A percentile compares a stretch with the other conserved stretches of the same genome.
These are phyloP conservation scores for Chenopodium berlandieri DNA, from an alignment of 148 eudicot species.

Conservation along the genomic window DNA sequence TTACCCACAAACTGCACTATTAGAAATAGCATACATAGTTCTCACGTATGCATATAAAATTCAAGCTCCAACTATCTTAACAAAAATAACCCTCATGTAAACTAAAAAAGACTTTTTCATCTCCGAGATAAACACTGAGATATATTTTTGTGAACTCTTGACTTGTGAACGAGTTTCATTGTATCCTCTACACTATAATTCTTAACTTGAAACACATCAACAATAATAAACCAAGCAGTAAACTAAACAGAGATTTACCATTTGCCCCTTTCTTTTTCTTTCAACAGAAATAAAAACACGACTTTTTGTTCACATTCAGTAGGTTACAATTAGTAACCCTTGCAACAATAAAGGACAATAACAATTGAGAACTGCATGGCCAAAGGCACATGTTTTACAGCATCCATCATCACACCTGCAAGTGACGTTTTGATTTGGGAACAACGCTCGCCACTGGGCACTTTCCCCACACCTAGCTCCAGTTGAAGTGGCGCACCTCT, in stretches of 20 bases:
- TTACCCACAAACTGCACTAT: neutral
- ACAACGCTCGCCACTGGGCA: conserved; percentile 32
- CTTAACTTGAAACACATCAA: neutral
- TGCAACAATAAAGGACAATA: conserved; percentile 1
- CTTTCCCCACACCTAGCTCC: conserved; percentile 29
- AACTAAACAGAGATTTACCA: neutral
- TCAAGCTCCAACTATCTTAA: neutral
- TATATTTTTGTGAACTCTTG: neutral
- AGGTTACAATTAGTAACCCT: neutral
- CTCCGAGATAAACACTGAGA: neutral
- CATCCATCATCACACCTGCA: conserved; percentile 37
- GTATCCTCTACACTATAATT: neutral
- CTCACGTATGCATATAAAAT: neutral
- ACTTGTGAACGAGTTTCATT: conserved; percentile 1
- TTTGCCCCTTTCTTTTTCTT: conserved; percentile 4
- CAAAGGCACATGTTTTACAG: conserved; percentile 24
- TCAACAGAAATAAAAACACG: neutral
- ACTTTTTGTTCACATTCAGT: neutral
- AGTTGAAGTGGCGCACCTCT: conserved; percentile 20
- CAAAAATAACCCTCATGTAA: neutral
- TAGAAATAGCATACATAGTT: neutral
- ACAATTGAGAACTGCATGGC: conserved; percentile 12
- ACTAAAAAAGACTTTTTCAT: neutral
- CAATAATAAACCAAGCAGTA: neutral
- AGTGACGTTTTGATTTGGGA: conserved; percentile 11